A percentile compares a stretch with the other conserved stretches of the same genome.
Evolutionary conservation across 305 asterid species (phyloP).

Genomic region (Ajuga reptans): DNA sequence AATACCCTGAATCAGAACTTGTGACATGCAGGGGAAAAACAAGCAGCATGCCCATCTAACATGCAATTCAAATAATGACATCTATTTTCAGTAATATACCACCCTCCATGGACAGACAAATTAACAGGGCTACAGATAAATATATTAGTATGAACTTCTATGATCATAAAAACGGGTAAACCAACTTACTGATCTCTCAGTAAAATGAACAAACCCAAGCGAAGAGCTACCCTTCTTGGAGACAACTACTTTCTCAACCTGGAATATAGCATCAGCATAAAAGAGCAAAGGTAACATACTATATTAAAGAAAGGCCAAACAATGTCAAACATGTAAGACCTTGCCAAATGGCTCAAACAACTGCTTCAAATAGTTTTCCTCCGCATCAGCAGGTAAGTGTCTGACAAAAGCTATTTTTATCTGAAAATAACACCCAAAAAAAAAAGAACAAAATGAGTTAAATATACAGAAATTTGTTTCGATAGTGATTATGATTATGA

Average conservation of each 20-base stretch:
- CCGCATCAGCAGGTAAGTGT: slow-evolving; percentile 62
- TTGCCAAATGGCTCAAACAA: slow-evolving; percentile 77
- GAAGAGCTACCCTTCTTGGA: slow-evolving; percentile 50
- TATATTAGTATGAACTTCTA: not conserved
- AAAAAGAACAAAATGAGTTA: not conserved
- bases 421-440: slow-evolving; percentile 37
- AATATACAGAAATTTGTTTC: slow-evolving; percentile 13
- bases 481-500: slow-evolving; percentile 10
- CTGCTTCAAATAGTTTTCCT: slow-evolving; percentile 62
- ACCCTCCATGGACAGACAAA: slow-evolving; percentile 4
- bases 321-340: slow-evolving; percentile 34
- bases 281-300: slow-evolving; percentile 18
- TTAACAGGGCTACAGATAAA: not conserved
- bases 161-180: slow-evolving; percentile 11
- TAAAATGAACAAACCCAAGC: slow-evolving; percentile 77
- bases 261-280: slow-evolving; percentile 30
- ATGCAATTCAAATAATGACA: not conserved
- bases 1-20: not conserved
- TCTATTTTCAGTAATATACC: not conserved
- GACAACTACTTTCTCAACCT: slow-evolving; percentile 78
- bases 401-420: slow-evolving; percentile 74
- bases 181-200: slow-evolving; percentile 59
- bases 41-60: not conserved
- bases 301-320: slow-evolving; percentile 2
- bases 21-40: not conserved